Percentiles rank a stretch among this genome's conserved stretches.
Evolutionary conservation across 805 yeast genomes (phyloP).

Genomic region (Candida ponderosae): DNA sequence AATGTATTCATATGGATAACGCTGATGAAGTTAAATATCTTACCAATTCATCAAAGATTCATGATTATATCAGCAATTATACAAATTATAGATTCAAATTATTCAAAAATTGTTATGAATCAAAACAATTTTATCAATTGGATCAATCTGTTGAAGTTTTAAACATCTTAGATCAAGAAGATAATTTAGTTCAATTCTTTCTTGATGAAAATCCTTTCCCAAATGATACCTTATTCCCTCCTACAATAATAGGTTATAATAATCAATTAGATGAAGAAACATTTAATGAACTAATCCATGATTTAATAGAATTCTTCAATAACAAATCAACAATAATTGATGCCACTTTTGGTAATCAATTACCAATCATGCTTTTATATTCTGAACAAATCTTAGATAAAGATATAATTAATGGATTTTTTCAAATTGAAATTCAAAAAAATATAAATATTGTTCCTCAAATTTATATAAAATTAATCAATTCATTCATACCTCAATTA

Average conservation of each 20-base stretch:
- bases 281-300: conserved; percentile 17
- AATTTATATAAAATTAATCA: conserved; percentile 21
- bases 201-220: conserved; percentile 27
- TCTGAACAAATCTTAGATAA: conserved; percentile 31
- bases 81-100: conserved; percentile 14
- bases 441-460: conserved; percentile 23
- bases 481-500: conserved; percentile 27
- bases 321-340: conserved; percentile 29
- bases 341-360: conserved; percentile 27
- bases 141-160: conserved; percentile 17
- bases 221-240: conserved; percentile 21
- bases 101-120: conserved; percentile 9
- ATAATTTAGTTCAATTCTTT: conserved; percentile 30
- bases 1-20: conserved; percentile 14
- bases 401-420: conserved; percentile 20
- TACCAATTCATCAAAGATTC: conserved; percentile 4
- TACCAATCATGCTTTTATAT: conserved; percentile 30
- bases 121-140: conserved; percentile 13
- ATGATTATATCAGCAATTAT: conserved; percentile 6
- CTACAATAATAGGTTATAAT: conserved; percentile 16
- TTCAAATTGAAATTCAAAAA: conserved; percentile 16
- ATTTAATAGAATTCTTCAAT: conserved; percentile 24
- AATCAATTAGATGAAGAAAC: conserved; percentile 14
- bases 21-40: conserved; percentile 9
- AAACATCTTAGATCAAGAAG: conserved; percentile 25